These are phyloP conservation scores for Metarhizium robertsii DNA, from an alignment of 2,329 filamentous ascomycete species.

Conservation along the genomic window DNA sequence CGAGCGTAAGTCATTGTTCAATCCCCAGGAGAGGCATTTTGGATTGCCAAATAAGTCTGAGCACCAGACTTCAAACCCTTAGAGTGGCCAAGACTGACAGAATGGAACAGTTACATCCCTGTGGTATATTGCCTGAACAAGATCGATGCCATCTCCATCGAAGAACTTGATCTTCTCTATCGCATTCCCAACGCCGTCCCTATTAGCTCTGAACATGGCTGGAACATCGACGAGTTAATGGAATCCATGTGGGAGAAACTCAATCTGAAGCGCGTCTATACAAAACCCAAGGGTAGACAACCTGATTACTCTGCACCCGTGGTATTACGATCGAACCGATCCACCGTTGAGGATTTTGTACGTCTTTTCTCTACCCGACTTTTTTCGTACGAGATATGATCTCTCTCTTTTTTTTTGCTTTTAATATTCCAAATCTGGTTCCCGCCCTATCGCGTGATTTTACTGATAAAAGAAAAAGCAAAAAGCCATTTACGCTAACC, in stretches of 20 bases:
- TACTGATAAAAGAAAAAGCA: background rate
- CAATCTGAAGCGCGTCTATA: conserved; percentile 85
- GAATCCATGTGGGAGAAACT: conserved; percentile 99
- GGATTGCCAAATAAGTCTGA: background rate
- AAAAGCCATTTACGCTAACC: conserved; percentile 1
- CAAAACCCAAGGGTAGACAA: conserved; percentile 91
- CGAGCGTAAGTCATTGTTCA: conserved; percentile 35
- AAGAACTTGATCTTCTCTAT: conserved; percentile 93
- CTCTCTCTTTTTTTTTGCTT: background rate
- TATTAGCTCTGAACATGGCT: conserved; percentile 94
- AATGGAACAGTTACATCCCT: conserved; percentile 70
- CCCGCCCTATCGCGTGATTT: background rate
- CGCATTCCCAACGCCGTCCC: conserved; percentile 94
- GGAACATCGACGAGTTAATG: conserved; percentile 95
- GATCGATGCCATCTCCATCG: conserved; percentile 95
- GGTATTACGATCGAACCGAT: conserved; percentile 71
- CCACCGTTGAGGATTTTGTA: conserved; percentile 96
- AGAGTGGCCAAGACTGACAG: background rate
- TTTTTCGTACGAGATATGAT: background rate
- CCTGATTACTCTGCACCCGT: conserved; percentile 91
- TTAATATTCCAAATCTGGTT: background rate
- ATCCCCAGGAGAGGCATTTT: background rate
- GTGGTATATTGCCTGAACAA: conserved; percentile 99
- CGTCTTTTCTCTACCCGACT: conserved; percentile 30
- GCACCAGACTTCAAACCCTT: background rate